Conservation (phyloP, 768 basidiomycete species). For the Leccinum pellstonianum region DNA sequence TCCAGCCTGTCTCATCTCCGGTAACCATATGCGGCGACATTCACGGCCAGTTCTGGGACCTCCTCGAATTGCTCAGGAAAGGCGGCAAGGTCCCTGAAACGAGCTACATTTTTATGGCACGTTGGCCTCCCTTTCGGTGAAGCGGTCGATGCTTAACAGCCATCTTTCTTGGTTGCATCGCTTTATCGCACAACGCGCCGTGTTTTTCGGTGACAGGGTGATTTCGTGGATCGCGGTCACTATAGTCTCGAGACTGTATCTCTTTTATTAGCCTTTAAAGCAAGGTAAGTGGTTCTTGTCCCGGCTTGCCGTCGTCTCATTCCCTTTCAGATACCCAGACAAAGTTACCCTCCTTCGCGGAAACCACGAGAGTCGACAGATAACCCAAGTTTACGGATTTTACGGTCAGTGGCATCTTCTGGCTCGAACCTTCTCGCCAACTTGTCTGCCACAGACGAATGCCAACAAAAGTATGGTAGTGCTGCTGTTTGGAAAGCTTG, state of each 20-base stretch:
- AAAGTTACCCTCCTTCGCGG: slow-evolving; percentile 88
- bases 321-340: slow-evolving; percentile 74
- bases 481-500: slow-evolving; percentile 97
- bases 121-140: slow-evolving; percentile 45
- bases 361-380: slow-evolving; percentile 96
- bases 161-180: neutral
- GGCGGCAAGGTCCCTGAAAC: slow-evolving; percentile 85
- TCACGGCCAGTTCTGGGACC: slow-evolving; percentile 97
- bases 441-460: slow-evolving; percentile 64
- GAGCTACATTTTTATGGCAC: slow-evolving; percentile 95
- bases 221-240: slow-evolving; percentile 96
- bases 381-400: slow-evolving; percentile 98
- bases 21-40: slow-evolving; percentile 97
- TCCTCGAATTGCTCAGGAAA: slow-evolving; percentile 83
- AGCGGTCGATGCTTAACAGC: slow-evolving; percentile 28
- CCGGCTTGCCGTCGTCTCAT: slow-evolving; percentile 6
- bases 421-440: neutral
- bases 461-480: slow-evolving; percentile 96
- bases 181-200: neutral
- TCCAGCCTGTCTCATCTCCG: slow-evolving; percentile 92
- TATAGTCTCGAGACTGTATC: slow-evolving; percentile 96
- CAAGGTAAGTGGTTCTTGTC: slow-evolving; percentile 49
- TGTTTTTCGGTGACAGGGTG: slow-evolving; percentile 56
- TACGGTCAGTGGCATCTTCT: slow-evolving; percentile 58
- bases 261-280: slow-evolving; percentile 84